These are phyloP conservation scores for Apophysomyces variabilis DNA, from an alignment of 371 early-diverging fungal species.

Conservation along the genomic window DNA sequence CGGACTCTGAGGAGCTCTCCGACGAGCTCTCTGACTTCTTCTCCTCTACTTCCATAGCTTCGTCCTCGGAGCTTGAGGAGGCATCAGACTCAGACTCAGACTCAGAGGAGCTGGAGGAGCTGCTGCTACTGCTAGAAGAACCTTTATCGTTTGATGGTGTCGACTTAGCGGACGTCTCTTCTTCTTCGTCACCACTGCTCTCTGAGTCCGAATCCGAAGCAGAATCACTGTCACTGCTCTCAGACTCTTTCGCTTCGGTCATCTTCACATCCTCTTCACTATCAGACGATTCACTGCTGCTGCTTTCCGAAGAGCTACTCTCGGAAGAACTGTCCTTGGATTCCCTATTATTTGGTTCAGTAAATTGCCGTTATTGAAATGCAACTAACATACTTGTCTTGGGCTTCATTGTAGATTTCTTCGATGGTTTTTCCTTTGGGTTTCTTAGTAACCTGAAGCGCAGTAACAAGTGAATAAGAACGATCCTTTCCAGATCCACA, in stretches of 20 bases:
- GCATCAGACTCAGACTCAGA: conserved; percentile 4
- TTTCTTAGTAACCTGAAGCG: conserved; percentile 5
- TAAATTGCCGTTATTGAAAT: not conserved
- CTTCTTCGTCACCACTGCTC: not conserved
- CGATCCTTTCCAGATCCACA: not conserved
- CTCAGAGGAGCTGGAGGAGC: conserved; percentile 5
- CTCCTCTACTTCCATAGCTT: conserved; percentile 14
- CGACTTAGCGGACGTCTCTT: not conserved
- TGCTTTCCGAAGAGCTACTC: conserved; percentile 5
- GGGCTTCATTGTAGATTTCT: conserved; percentile 12
- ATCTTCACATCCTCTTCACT: conserved; percentile 16
- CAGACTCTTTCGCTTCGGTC: conserved; percentile 12
- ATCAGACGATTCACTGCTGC: conserved; percentile 13
- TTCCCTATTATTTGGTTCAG: not conserved
- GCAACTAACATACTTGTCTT: conserved; percentile 13
- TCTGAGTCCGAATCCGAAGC: conserved; percentile 7
- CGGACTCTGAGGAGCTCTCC: conserved; percentile 13
- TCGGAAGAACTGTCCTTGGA: conserved; percentile 1
- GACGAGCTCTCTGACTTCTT: not conserved
- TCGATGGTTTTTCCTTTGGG: conserved; percentile 1
- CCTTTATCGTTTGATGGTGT: not conserved
- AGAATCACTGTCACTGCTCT: not conserved
- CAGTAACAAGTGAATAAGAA: not conserved
- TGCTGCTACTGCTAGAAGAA: not conserved
- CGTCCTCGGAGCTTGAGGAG: conserved; percentile 14